These are phyloP conservation scores for Oryza coarctata DNA, from an alignment of 176 grass and related monocot species.

Conservation along the genomic window DNA sequence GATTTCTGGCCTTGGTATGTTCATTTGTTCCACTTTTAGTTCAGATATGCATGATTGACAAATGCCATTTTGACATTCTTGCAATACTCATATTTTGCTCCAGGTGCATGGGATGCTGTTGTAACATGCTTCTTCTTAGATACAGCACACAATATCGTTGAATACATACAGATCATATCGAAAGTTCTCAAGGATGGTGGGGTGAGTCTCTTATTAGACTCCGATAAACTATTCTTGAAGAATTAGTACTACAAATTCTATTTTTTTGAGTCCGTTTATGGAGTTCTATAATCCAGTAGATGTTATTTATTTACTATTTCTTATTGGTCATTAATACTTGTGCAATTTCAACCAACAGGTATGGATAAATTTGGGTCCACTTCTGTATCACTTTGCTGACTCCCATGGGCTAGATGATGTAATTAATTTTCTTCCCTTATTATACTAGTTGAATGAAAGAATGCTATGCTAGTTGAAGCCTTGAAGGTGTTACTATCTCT, in stretches of 20 bases:
- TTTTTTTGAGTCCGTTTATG: constrained; percentile 6
- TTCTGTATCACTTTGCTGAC: constrained; percentile 94
- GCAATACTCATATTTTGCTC: constrained; percentile 29
- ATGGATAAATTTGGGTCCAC: constrained; percentile 93
- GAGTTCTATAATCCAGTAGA: constrained; percentile 9
- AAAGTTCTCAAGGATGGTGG: constrained; percentile 90
- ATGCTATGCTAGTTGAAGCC: not conserved
- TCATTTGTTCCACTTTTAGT: constrained; percentile 16
- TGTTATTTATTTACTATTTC: not conserved
- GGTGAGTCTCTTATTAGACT: constrained; percentile 46
- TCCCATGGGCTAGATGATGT: constrained; percentile 88
- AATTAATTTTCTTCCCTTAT: constrained; percentile 23
- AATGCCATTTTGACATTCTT: constrained; percentile 15
- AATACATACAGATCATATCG: constrained; percentile 97
- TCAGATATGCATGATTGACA: constrained; percentile 5
- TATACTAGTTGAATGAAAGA: not conserved
- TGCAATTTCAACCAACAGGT: constrained; percentile 57
- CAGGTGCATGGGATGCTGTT: constrained; percentile 98
- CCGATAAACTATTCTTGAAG: constrained; percentile 8
- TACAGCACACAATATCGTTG: constrained; percentile 94
- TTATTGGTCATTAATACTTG: constrained; percentile 12
- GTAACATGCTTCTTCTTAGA: constrained; percentile 97
- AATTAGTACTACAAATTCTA: not conserved
- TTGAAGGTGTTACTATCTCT: constrained; percentile 24
- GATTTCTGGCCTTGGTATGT: constrained; percentile 7